phyloP scores from a whole-genome alignment of 768 basidiomycete species.

The Calocybe cyanea region DNA sequence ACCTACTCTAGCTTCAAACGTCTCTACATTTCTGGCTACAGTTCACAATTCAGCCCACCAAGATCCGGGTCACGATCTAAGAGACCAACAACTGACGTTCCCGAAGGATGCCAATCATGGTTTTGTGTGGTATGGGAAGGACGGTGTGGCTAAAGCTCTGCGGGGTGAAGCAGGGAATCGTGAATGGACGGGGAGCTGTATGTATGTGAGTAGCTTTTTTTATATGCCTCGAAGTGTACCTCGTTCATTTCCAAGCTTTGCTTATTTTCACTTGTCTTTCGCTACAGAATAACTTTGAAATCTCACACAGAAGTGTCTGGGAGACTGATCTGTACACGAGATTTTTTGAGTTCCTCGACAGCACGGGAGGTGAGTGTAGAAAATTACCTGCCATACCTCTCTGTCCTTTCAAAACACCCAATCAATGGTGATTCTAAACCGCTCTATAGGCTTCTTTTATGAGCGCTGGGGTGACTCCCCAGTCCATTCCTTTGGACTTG shows the following conservation, averaged over 20 bases:
- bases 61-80: neutral
- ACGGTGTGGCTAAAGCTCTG: slow-evolving; percentile 20
- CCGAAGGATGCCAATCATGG: slow-evolving; percentile 21
- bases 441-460: slow-evolving; percentile 24
- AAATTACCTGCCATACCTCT: neutral
- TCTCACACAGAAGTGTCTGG: slow-evolving; percentile 27
- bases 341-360: slow-evolving; percentile 23
- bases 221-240: neutral
- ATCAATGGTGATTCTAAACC: no score
- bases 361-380: slow-evolving; percentile 18
- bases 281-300: slow-evolving; percentile 27
- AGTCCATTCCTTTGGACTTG: slow-evolving; percentile 24
- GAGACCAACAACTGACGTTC: slow-evolving; percentile 5
- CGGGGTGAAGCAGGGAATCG: slow-evolving; percentile 20
- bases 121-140: slow-evolving; percentile 21
- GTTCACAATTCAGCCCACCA: neutral
- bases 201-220: slow-evolving; percentile 31
- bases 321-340: slow-evolving; percentile 20
- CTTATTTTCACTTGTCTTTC: neutral
- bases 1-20: slow-evolving; percentile 23
- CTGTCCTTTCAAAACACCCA: no score
- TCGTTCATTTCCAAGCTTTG: no score
- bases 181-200: slow-evolving; percentile 23
- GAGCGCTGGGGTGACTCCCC: slow-evolving; percentile 28
- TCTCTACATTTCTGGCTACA: slow-evolving; percentile 20